Evolutionary conservation across 1,284 basidiomycete species (phyloP).

Genomic region (Pascua guehoae): DNA sequence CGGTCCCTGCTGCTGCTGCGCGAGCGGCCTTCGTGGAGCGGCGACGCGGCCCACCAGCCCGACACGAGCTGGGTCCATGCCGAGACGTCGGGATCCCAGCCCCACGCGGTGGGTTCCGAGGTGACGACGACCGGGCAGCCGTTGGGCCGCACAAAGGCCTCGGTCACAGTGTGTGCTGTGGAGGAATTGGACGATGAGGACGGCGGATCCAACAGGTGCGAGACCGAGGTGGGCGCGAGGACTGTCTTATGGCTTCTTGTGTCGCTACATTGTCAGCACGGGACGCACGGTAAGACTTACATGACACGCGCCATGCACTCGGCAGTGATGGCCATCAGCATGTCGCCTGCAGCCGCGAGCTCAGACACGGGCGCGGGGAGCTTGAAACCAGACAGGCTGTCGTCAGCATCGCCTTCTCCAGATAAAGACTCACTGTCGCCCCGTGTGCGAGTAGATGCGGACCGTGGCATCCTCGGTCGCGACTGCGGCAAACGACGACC

Average conservation of each 20-base stretch:
- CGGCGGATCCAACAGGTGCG: slow-evolving; percentile 55
- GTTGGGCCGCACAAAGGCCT: slow-evolving; percentile 66
- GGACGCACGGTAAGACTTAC: slow-evolving; percentile 51
- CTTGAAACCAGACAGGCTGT: slow-evolving; percentile 62
- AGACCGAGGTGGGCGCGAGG: slow-evolving; percentile 64
- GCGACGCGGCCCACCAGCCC: slow-evolving; percentile 62
- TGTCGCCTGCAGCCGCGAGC: slow-evolving; percentile 62
- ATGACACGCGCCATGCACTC: slow-evolving; percentile 68
- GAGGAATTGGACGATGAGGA: slow-evolving; percentile 44
- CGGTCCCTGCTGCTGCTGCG: background rate
- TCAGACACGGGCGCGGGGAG: slow-evolving; percentile 69
- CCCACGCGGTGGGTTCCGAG: slow-evolving; percentile 68
- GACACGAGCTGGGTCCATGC: slow-evolving; percentile 72
- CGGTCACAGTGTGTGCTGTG: slow-evolving; percentile 40
- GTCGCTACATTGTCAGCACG: slow-evolving; percentile 57
- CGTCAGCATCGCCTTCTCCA: slow-evolving; percentile 8
- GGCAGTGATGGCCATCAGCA: slow-evolving; percentile 68
- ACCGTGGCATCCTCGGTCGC: slow-evolving; percentile 72
- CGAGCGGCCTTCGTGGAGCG: slow-evolving; percentile 9
- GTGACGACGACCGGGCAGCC: slow-evolving; percentile 71
- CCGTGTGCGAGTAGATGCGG: slow-evolving; percentile 72
- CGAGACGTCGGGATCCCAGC: slow-evolving; percentile 65
- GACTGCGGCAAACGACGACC: slow-evolving; percentile 66
- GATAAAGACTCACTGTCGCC: slow-evolving; percentile 61
- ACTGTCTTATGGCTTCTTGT: slow-evolving; percentile 61